Evolutionary conservation across 345 rosid genomes (phyloP), one percentile per base, ranked within the genome.

Genomic region (Dipteronia sinensis): DNA sequence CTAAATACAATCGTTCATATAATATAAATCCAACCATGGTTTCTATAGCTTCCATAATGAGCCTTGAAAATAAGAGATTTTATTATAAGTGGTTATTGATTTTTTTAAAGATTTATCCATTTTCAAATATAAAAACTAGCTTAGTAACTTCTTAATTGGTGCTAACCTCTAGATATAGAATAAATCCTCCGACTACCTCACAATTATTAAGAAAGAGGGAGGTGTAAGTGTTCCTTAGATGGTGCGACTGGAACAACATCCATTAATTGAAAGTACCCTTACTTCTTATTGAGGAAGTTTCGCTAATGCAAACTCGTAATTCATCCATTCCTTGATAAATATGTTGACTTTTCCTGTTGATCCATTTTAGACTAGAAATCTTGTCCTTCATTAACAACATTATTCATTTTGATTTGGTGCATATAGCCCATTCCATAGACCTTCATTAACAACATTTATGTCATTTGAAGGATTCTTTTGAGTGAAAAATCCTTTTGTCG

Each of bases 161-260:
- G 10, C 11, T 17, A 29, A 47, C 47, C 10, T 62, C 6, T 64
- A 49, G 70, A 59, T 73, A 9, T 46, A 40, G 67, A 22, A 11
- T 29, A 49, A 19, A 3, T 69, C 51, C n/a, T 69, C 40, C 1
- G 38, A 12, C 61, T 67, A 66, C 49, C 49, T 19, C 19, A 2
- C n/a, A 69, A 23, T 47, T 27, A 69, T n/a, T 69, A 6, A 47
- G 29, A 23, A 47, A 69, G 40, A 7, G n/a, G 72, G 73, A 69
- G 22, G 59, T 13, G 17, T 15, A 42, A 47, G 20, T 69, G 58
- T 51, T 46, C 10, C 31, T n/a, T 17, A 13, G 20, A 8, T 25
- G 40, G 40, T 23, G 59, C 40, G 1, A 13, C 15, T 25, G 16
- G 53, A 49, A 49, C 53, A 49, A 49, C 16, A 49, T 49, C 17